Conservation (phyloP, 2,329 filamentous ascomycete species). For the Microcera coccophila region DNA sequence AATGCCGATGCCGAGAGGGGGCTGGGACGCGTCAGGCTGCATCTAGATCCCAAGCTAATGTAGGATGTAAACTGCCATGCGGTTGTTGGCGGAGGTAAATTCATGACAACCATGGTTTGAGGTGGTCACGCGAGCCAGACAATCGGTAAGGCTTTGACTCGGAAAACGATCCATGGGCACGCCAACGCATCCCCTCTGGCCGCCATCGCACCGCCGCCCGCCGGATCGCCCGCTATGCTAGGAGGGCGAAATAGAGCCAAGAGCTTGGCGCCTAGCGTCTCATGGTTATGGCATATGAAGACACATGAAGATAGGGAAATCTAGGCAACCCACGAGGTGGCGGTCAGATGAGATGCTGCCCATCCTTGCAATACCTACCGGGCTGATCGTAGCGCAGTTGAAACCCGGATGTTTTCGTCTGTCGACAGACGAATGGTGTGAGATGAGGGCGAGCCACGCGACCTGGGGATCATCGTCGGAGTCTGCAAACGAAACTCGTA, state of each 20-base stretch:
- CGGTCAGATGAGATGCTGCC: neutral
- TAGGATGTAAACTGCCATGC: neutral
- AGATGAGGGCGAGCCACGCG: constrained; percentile 2
- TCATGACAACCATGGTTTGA: neutral
- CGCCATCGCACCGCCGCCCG: neutral
- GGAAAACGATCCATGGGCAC: constrained; percentile 11
- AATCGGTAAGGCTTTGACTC: constrained; percentile 1
- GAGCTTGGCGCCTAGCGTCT: constrained; percentile 15
- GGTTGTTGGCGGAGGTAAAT: neutral
- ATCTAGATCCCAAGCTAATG: too few species aligned
- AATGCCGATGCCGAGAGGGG: constrained; percentile 1
- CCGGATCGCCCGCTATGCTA: constrained; percentile 13
- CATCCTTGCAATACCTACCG: neutral
- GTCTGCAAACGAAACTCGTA: neutral
- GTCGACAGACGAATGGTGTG: constrained; percentile 6
- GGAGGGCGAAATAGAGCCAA: constrained; percentile 15
- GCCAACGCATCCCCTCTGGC: too few species aligned
- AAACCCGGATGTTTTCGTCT: constrained; percentile 8
- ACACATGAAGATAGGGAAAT: neutral
- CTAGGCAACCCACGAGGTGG: neutral
- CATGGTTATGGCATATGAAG: constrained; percentile 2
- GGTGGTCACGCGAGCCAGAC: constrained; percentile 11
- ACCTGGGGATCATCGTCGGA: neutral
- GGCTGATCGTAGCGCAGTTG: neutral
- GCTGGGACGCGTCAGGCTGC: constrained; percentile 3